Conservation (phyloP, 106 monocot species). For the Xerophyta viscosa region DNA sequence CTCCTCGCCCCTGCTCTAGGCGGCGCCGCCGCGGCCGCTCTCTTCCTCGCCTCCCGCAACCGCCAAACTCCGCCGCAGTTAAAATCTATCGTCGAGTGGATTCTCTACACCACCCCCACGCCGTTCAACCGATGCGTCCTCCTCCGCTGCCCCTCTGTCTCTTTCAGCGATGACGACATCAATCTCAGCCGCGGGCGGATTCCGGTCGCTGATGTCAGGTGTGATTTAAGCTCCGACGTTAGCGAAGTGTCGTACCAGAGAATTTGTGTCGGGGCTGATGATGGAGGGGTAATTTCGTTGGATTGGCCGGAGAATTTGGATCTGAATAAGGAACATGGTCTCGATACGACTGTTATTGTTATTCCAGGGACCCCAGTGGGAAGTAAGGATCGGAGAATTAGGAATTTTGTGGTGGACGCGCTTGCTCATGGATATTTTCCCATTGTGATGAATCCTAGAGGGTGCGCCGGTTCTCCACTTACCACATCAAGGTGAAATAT, state of each 20-base stretch:
- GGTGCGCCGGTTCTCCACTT: constrained; percentile 76
- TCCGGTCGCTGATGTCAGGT: background rate
- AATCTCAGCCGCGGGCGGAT: no score
- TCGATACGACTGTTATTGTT: constrained; percentile 73
- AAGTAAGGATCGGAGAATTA: constrained; percentile 54
- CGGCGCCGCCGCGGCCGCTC: no score
- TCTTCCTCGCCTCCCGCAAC: no score
- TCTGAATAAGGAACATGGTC: constrained; percentile 55
- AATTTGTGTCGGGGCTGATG: constrained; percentile 58
- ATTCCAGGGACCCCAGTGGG: constrained; percentile 73
- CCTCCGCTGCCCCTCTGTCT: constrained; percentile 75
- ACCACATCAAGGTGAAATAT: constrained; percentile 61
- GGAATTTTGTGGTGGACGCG: constrained; percentile 45
- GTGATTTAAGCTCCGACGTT: constrained; percentile 2
- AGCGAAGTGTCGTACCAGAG: constrained; percentile 58
- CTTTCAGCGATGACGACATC: constrained; percentile 39
- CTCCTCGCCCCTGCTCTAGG: no score
- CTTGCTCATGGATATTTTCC: constrained; percentile 69
- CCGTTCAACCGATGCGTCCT: constrained; percentile 83
- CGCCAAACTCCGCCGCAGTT: no score
- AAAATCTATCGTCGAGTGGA: no score
- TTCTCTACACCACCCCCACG: no score
- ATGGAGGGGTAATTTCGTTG: constrained; percentile 83
- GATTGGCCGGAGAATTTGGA: constrained; percentile 96
- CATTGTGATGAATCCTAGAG: constrained; percentile 89